phyloP scores from a whole-genome alignment of 495 filamentous ascomycete genomes.

The Mytilinidion resinicola region DNA sequence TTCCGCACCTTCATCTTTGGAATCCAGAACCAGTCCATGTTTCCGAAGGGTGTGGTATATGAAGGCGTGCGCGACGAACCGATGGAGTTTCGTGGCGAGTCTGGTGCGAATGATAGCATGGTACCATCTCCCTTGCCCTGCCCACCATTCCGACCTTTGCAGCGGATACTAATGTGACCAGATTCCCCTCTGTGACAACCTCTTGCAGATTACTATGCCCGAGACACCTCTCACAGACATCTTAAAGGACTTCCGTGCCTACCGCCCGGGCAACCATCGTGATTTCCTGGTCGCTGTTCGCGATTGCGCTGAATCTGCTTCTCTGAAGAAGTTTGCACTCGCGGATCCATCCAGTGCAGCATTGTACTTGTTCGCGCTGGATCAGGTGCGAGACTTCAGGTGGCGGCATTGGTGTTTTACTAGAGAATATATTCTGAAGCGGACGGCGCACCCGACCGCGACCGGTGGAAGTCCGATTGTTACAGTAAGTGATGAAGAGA shows the following conservation, averaged over 20 bases:
- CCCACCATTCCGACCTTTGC: neutral
- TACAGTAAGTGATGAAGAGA: conserved; percentile 48
- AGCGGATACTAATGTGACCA: conserved; percentile 27
- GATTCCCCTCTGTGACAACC: conserved; percentile 81
- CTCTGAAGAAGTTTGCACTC: conserved; percentile 57
- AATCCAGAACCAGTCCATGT: conserved; percentile 84
- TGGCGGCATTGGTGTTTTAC: conserved; percentile 95
- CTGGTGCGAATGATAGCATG: conserved; percentile 83
- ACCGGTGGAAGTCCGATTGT: conserved; percentile 90
- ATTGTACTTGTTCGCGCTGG: conserved; percentile 64
- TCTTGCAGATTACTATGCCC: conserved; percentile 75
- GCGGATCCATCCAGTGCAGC: conserved; percentile 46
- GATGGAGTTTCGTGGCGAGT: conserved; percentile 74
- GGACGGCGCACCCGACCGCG: conserved; percentile 74
- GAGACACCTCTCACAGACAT: conserved; percentile 77
- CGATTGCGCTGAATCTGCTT: conserved; percentile 47
- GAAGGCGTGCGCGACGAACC: conserved; percentile 69
- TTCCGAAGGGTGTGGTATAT: conserved; percentile 82
- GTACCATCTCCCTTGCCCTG: conserved; percentile 34
- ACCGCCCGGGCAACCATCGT: conserved; percentile 78
- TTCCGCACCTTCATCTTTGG: conserved; percentile 95
- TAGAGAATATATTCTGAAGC: conserved; percentile 86
- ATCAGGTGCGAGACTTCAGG: conserved; percentile 84
- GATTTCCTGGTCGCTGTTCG: conserved; percentile 71
- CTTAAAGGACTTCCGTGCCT: conserved; percentile 75